These are phyloP conservation scores for Nothophytophthora sp. DNA, from an alignment of 352 stramenopile genomes.

Conservation along the genomic window DNA sequence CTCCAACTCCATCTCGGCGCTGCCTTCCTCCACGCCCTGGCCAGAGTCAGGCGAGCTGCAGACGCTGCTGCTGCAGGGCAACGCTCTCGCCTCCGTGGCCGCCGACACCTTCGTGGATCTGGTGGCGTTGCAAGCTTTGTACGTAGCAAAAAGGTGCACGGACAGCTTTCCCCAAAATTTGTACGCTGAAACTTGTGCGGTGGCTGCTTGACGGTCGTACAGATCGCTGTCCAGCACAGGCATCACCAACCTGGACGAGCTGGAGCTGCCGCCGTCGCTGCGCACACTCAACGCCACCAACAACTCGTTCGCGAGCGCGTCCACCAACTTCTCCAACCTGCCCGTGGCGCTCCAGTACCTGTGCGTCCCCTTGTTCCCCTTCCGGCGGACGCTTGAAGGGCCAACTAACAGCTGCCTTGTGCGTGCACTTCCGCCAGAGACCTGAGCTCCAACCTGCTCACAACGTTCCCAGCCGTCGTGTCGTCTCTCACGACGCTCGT, in stretches of 20 bases:
- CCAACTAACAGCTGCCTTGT: too few species aligned
- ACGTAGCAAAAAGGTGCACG: constrained; percentile 20
- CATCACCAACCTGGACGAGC: constrained; percentile 42
- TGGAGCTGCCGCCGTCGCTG: constrained; percentile 43
- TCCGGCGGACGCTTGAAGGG: constrained; percentile 3
- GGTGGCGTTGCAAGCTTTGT: constrained; percentile 55
- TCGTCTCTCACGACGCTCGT: constrained; percentile 46
- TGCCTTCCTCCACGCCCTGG: constrained; percentile 40
- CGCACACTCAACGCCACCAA: constrained; percentile 49
- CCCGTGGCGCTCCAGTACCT: constrained; percentile 45
- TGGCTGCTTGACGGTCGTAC: constrained; percentile 4
- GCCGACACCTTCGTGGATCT: constrained; percentile 44
- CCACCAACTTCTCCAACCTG: constrained; percentile 50
- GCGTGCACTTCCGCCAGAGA: constrained; percentile 32
- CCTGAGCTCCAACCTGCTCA: constrained; percentile 58
- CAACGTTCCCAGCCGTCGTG: constrained; percentile 43
- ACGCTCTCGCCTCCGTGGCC: constrained; percentile 37
- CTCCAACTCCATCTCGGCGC: constrained; percentile 35
- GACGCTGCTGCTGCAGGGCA: constrained; percentile 62
- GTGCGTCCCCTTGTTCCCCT: constrained; percentile 24
- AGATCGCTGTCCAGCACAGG: constrained; percentile 53
- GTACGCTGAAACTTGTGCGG: too few species aligned
- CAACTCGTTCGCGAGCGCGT: constrained; percentile 51
- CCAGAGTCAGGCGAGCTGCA: constrained; percentile 43
- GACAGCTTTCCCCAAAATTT: too few species aligned